Evolutionary conservation across 768 basidiomycete genomes (phyloP), one percentile per base, ranked within the genome.

Genomic region (Lyophyllum semitale): DNA sequence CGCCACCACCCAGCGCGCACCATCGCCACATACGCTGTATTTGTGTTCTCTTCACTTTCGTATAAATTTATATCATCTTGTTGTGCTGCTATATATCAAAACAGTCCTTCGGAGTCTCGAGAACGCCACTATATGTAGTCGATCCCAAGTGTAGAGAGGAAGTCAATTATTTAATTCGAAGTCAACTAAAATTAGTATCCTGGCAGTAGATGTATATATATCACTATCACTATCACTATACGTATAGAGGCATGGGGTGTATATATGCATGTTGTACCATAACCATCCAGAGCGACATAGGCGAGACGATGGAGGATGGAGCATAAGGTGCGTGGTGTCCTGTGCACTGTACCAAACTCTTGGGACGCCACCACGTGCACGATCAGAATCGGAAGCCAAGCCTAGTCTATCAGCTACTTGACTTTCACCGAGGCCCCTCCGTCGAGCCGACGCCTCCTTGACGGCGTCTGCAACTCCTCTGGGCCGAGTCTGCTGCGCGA

Each of bases 381-480:
- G 11, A 40, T 26, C 37, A 15, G 9, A 18, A 38, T 9, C n/a
- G n/a, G 37, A 4, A 18, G 15, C 11, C 17, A 38, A 18, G 37
- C 37, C 17, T 15, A 35, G 12, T n/a, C 37, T 38, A 18, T 38
- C 17, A 9, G 6, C 62, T 76, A 85, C 66, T 80, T 80, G 63
- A 84, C 76, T 70, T 84, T 85, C 53, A 77, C 76, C 57, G 77
- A 71, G 54, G 62, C 78, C 35, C 84, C 83, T 50, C 79, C 78
- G 63, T 85, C 84, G 42, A 85, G 69, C 54, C 83, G 77, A 65
- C 84, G 77, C 62, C 82, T 71, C 64, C 84, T 77, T 32, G 75
- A 69, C 42, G 79, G 76, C 11, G 73, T 74, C 63, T 78, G 73
- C 58, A 71, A 66, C 52, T 78, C 81, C 55, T 77, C 50, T 8